These are phyloP conservation scores for Neopestalotiopsis rosae DNA, from an alignment of 2,329 filamentous ascomycete species.

Conservation along the genomic window DNA sequence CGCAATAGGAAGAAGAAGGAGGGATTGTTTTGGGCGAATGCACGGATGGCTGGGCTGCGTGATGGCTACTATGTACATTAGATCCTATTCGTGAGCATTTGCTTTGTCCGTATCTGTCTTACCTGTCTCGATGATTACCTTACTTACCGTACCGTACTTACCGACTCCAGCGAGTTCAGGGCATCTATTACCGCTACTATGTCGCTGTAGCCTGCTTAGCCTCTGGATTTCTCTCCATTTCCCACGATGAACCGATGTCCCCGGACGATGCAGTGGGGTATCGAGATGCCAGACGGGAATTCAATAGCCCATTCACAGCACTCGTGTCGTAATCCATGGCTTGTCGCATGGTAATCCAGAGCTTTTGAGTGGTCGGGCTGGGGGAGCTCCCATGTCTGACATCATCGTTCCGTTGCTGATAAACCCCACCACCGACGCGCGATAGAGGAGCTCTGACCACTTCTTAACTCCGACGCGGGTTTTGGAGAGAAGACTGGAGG, in stretches of 20 bases:
- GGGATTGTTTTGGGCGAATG: neutral
- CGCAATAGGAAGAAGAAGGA: neutral
- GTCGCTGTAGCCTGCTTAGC: neutral
- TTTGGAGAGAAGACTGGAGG: neutral
- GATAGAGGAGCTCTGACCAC: constrained; percentile 6
- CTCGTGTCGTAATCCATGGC: constrained; percentile 17
- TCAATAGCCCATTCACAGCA: constrained; percentile 7
- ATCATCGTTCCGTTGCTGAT: neutral
- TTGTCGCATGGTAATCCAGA: constrained; percentile 11
- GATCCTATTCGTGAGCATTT: neutral
- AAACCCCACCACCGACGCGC: constrained; percentile 7
- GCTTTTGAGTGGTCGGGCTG: constrained; percentile 8
- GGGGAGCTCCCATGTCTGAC: constrained; percentile 8
- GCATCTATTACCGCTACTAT: neutral
- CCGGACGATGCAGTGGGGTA: neutral
- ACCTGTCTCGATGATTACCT: neutral
- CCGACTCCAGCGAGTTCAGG: neutral
- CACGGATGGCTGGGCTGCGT: neutral
- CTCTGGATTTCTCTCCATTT: neutral
- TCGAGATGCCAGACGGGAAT: constrained; percentile 3
- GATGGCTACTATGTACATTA: neutral
- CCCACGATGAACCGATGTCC: neutral
- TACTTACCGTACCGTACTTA: neutral
- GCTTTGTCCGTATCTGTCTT: neutral
- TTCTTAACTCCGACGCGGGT: neutral